Evolutionary conservation across 352 stramenopile genomes (phyloP), one percentile per base, ranked within the genome.

Genomic region (Phytophthora megakarya): DNA sequence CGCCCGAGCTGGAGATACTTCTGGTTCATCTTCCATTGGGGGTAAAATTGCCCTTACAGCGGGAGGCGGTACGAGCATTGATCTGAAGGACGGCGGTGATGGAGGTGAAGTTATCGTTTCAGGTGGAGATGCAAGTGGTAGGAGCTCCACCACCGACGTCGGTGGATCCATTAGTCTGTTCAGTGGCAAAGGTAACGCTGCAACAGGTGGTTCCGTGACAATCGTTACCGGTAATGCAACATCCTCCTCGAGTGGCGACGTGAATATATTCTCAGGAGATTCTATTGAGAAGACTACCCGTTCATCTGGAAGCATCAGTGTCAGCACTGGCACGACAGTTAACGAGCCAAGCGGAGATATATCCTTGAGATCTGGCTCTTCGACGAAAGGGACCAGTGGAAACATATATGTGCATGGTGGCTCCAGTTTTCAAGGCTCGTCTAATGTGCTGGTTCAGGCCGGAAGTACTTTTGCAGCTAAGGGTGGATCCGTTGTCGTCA

Each of bases 71-170:
- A 67, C 50, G 48, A 81, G 67, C 56, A 39, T 53, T 52, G 73
- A 91, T 69, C 58, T 49, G 12, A 81, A 86, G 42, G 71, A 89
- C 54, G 84, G 84, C 19, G 86, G 85, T 6, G 73, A 87, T 54
- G 85, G 82, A 38, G 88, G 88, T 51, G 78, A 86, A 42, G 61
- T 96, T 3, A 69, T 73, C n/a, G 22, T 96, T 19, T 75, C 78
- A 32, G 85, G 82, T 59, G 88, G 86, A 25, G 67, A 78, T 49
- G 82, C 73, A n/a, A 73, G 68, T 26, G 85, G 86, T 45, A 74
- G 73, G 28, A 84, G 60, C 45, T 28, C 50, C 13, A 45, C 52
- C n/a, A 66, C 59, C 13, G 81, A 90, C 49, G 67, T 64, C 26
- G 84, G 74, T 55, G 84, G 84, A 44, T 79, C 78, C 32, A 67